Percentiles rank a stretch among this genome's conserved stretches.
phyloP scores from a whole-genome alignment of 106 monocot genomes.

The Platanthera zijinensis region DNA sequence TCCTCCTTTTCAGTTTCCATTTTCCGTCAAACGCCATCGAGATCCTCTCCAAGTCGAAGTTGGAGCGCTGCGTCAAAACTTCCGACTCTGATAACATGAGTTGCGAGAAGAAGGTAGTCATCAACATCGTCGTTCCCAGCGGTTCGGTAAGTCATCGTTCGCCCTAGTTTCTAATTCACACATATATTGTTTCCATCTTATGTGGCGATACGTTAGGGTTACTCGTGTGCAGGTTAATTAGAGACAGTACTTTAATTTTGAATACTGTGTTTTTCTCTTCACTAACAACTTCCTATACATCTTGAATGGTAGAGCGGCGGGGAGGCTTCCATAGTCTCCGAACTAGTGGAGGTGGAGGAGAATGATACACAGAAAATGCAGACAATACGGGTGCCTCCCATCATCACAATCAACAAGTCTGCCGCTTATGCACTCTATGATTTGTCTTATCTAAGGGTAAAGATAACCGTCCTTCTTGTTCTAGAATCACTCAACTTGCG shows the following conservation, averaged over 20 bases:
- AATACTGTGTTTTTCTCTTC: not conserved
- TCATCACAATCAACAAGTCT: constrained; percentile 84
- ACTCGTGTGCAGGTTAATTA: not conserved
- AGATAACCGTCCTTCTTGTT: no score
- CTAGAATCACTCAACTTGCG: no score
- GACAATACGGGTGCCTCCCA: constrained; percentile 59
- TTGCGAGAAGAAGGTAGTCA: constrained; percentile 72
- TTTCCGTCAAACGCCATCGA: constrained; percentile 20
- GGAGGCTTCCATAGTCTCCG: constrained; percentile 77
- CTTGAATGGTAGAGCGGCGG: constrained; percentile 55
- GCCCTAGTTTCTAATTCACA: not conserved
- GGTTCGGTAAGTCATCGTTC: constrained; percentile 50
- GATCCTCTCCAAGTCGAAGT: constrained; percentile 77
- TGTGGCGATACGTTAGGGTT: not conserved
- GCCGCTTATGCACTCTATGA: constrained; percentile 85
- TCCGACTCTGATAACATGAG: constrained; percentile 47
- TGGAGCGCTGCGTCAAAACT: constrained; percentile 53
- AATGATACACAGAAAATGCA: constrained; percentile 61
- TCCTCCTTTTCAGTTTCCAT: constrained; percentile 9
- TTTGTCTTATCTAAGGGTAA: constrained; percentile 68
- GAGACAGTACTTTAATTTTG: not conserved
- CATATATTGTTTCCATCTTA: not conserved
- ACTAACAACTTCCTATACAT: not conserved
- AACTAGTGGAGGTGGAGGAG: constrained; percentile 80
- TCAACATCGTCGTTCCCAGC: constrained; percentile 86